Evolutionary conservation across 805 yeast genomes (phyloP).

Genomic region (Starmerella apis): DNA sequence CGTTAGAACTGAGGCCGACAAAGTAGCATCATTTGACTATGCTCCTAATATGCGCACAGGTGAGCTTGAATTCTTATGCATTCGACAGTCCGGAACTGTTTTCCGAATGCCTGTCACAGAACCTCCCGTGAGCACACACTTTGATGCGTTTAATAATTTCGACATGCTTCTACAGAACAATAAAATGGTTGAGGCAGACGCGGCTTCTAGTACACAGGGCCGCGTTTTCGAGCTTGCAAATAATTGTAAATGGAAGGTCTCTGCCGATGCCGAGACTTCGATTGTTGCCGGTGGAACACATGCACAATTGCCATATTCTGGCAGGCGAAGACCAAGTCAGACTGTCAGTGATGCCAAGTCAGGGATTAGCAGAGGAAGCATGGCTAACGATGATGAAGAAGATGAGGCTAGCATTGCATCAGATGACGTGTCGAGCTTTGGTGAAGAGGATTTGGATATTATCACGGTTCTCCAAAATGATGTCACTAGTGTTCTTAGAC

Average conservation of each 20-base stretch:
- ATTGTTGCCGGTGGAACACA: background rate
- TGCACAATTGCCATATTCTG: background rate
- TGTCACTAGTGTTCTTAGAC: constrained; percentile 58
- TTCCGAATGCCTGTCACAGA: constrained; percentile 68
- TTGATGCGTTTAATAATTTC: constrained; percentile 45
- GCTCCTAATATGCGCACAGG: constrained; percentile 42
- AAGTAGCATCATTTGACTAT: constrained; percentile 79
- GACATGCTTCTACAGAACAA: constrained; percentile 15
- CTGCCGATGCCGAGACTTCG: background rate
- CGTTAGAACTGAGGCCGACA: constrained; percentile 61
- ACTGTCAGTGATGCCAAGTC: background rate
- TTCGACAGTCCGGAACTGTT: constrained; percentile 83
- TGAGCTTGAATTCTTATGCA: constrained; percentile 65
- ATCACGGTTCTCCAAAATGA: constrained; percentile 51
- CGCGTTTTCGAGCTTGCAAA: background rate
- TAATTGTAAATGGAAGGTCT: background rate
- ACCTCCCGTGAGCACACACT: constrained; percentile 49
- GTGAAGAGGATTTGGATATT: constrained; percentile 22
- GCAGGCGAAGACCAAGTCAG: background rate
- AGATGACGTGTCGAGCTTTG: constrained; percentile 10
- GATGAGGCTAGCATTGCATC: constrained; percentile 10
- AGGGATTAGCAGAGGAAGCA: background rate
- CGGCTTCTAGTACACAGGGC: background rate
- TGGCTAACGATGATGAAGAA: constrained; percentile 1
- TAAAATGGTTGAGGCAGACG: constrained; percentile 5